Evolutionary conservation across 306 rosid species (phyloP), one percentile per base, ranked within the genome.

Genomic region (Neltuma alba): DNA sequence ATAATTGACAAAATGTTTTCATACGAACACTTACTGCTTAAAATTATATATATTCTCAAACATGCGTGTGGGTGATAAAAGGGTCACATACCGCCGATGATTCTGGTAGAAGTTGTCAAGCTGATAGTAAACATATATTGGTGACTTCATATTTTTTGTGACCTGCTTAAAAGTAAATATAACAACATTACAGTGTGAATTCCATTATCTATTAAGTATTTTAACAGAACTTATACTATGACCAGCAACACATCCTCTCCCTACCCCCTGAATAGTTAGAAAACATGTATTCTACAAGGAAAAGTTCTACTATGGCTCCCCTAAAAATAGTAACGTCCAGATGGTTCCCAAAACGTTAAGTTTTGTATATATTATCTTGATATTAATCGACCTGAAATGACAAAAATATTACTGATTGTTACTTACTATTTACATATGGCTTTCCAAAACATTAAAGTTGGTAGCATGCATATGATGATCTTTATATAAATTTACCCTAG

Each of bases 61-160:
- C 64, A 14, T 14, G 18, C 6, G 37, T 6, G 1, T 13, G 66
- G 20, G 11, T 74, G 68, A 62, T 58, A 73, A 74, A 61, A 67
- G 6, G 71, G 55, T 66, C 45, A 74, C 57, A 65, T 84, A 94
- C 98, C 97, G 83, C 68, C 98, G 93, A 83, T 94, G 98, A 83
- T 94, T 94, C 86, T 94, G 98, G 83, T 94, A 94, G 78, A 94
- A 94, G 81, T 92, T 89, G 82, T 94, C 98, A 41, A 94, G 98
- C 86, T 94, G 94, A 70, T 94, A 94, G 84, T 94, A 94, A 31
- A 94, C 94, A 86, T 55, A 91, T 64, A 94, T 81, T 36, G 98
- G 98, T 33, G 83, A n/a, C 84, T 84, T 88, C 98, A 94, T 92
- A 18, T 9, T 79, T 82, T 94, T 92, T 13, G 73, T 36, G 30